phyloP scores from a whole-genome alignment of 805 yeast species.

The Yamadazyma olivae region DNA sequence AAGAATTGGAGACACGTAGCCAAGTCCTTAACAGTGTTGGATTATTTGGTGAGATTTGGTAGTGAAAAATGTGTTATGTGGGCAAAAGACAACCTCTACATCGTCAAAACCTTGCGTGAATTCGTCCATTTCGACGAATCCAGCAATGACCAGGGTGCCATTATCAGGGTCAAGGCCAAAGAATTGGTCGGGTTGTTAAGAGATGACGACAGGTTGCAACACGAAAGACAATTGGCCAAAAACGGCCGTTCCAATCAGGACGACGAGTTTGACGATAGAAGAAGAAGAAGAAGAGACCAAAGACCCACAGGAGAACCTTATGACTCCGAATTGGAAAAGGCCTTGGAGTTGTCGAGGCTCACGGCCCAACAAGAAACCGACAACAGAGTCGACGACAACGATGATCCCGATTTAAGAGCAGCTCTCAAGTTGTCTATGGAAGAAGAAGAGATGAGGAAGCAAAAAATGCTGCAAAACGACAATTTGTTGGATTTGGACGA shows the following conservation, averaged over 20 bases:
- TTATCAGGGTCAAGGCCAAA: slow-evolving; percentile 83
- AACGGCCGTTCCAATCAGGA: slow-evolving; percentile 11
- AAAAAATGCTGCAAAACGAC: slow-evolving; percentile 37
- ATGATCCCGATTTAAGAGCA: slow-evolving; percentile 60
- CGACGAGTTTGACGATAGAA: slow-evolving; percentile 23
- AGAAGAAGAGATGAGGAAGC: slow-evolving; percentile 68
- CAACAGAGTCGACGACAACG: slow-evolving; percentile 42
- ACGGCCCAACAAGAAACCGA: slow-evolving; percentile 82
- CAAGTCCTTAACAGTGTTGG: slow-evolving; percentile 85
- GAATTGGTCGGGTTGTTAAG: slow-evolving; percentile 76
- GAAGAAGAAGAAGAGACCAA: slow-evolving; percentile 13
- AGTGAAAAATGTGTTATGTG: slow-evolving; percentile 86
- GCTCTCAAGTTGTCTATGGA: slow-evolving; percentile 73
- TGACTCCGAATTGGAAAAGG: slow-evolving; percentile 76
- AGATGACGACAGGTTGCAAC: slow-evolving; percentile 76
- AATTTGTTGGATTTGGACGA: slow-evolving; percentile 56
- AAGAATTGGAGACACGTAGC: slow-evolving; percentile 97
- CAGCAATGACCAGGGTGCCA: slow-evolving; percentile 83
- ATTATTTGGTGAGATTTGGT: slow-evolving; percentile 81
- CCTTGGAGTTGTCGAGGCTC: slow-evolving; percentile 72
- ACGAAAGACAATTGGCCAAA: slow-evolving; percentile 56
- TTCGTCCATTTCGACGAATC: slow-evolving; percentile 77
- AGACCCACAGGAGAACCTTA: slow-evolving; percentile 31
- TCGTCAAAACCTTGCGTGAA: slow-evolving; percentile 87
- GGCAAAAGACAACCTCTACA: slow-evolving; percentile 85